Percentiles rank a stretch among this genome's conserved stretches.
These are phyloP conservation scores for Cladosporium sp. DNA, from an alignment of 2,329 filamentous ascomycete genomes.

Conservation along the genomic window DNA sequence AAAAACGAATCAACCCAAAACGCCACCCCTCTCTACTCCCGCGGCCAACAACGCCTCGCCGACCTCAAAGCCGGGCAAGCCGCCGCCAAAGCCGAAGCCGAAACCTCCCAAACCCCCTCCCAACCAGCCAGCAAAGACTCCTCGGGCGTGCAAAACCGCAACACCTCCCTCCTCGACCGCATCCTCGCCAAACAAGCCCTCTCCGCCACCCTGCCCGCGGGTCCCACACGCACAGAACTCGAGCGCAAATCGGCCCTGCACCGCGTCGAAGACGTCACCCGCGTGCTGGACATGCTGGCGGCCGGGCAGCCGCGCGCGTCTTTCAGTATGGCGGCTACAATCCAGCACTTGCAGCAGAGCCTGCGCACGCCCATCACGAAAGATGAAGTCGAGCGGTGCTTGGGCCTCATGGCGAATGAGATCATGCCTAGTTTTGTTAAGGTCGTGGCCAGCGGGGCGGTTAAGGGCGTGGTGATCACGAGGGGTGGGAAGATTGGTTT, in stretches of 20 bases:
- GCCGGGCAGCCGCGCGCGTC: slow-evolving; percentile 35
- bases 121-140: slow-evolving; percentile 29
- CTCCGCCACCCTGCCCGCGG: slow-evolving; percentile 33
- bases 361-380: slow-evolving; percentile 42
- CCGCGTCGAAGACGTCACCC: slow-evolving; percentile 42
- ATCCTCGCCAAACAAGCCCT: slow-evolving; percentile 48
- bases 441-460: slow-evolving; percentile 34
- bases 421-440: slow-evolving; percentile 42
- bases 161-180: slow-evolving; percentile 46
- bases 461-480: slow-evolving; percentile 43
- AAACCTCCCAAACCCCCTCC: slow-evolving; percentile 15
- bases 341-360: slow-evolving; percentile 43
- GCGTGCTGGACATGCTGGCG: slow-evolving; percentile 40
- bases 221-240: slow-evolving; percentile 39
- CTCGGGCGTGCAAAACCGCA: slow-evolving; percentile 34
- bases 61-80: slow-evolving; percentile 57
- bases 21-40: slow-evolving; percentile 56
- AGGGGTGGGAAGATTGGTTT: slow-evolving; percentile 23
- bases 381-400: slow-evolving; percentile 41
- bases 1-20: slow-evolving; percentile 48
- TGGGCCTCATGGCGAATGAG: slow-evolving; percentile 42
- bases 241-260: slow-evolving; percentile 45
- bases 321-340: slow-evolving; percentile 41
- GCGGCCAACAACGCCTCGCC: slow-evolving; percentile 65
- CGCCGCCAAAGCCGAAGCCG: slow-evolving; percentile 19